Evolutionary conservation across 805 yeast species (phyloP), one percentile per base, ranked within the genome.

Genomic region (Saccharomycopsis sp.): DNA sequence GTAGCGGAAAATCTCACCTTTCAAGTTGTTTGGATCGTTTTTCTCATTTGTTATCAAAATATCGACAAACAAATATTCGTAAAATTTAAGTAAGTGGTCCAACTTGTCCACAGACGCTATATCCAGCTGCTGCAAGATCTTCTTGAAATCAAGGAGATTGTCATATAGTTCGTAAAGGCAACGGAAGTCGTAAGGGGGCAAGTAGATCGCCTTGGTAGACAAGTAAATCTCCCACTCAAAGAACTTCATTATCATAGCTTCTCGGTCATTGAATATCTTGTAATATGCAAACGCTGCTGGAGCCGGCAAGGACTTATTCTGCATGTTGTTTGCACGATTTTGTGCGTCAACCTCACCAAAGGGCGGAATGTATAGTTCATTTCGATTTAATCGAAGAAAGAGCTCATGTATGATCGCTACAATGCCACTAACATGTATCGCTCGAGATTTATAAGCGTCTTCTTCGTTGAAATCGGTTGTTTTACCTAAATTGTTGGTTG

Each of bases 221-320:
- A 56, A 56, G 46, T 55, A 58, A 18, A 58, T 40, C 24, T 58
- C 59, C 61, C 61, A 58, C 53, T 58, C 61, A 53, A 58, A 58
- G 40, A 56, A 55, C 29, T 58, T 58, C 15, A 58, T 58, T n/a
- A 58, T 24, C 8, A 58, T 20, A 16, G 56, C 24, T 23, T 58
- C 59, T 12, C 51, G 44, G n/a, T 50, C 16, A 12, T 50, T 24
- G 48, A 55, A 53, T 16, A 44, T 44, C 8, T 20, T 44, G 21
- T 44, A 44, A 12, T 44, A 44, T 16, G 48, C 12, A 12, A 44
- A 44, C 7, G 48, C 18, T 12, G 48, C 21, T 7, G 48, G 21
- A 12, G 48, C 16, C 7, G 48, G 48, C 21, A 44, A 44, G 16
- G 12, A 12, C 18, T 44, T 44, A 44, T 44, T 44, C 21, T 44